These are phyloP conservation scores for Penicillium chermesinum DNA, from an alignment of 495 filamentous ascomycete species.

Conservation along the genomic window DNA sequence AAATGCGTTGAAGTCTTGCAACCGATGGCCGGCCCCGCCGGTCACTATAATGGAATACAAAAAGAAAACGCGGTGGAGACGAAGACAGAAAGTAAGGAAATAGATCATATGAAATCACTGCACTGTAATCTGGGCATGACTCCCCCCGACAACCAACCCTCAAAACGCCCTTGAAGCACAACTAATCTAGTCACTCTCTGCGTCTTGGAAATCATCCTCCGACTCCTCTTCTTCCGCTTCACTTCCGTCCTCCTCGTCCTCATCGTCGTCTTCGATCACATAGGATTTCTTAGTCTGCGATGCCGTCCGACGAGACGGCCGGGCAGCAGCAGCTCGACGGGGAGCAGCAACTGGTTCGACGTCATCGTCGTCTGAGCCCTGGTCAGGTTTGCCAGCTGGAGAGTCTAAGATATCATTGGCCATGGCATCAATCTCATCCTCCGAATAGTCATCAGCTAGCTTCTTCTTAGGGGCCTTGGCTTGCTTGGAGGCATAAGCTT, in stretches of 20 bases:
- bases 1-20: conserved; percentile 6
- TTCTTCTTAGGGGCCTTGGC: conserved; percentile 48
- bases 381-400: conserved; percentile 30
- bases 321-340: conserved; percentile 32
- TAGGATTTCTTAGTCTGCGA: conserved; percentile 50
- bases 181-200: conserved; percentile 34
- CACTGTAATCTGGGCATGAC: neutral
- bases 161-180: neutral
- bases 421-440: conserved; percentile 49
- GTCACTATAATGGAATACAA: conserved; percentile 10
- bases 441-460: conserved; percentile 33
- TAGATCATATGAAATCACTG: neutral
- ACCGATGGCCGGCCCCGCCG: conserved; percentile 17
- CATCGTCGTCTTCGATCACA: conserved; percentile 50
- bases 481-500: conserved; percentile 74
- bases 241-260: conserved; percentile 27
- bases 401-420: conserved; percentile 56
- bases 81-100: conserved; percentile 8
- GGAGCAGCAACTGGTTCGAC: conserved; percentile 24
- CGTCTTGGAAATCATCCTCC: conserved; percentile 36
- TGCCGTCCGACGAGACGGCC: conserved; percentile 51
- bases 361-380: conserved; percentile 29
- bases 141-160: neutral
- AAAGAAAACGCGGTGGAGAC: conserved; percentile 9
- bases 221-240: conserved; percentile 16